phyloP scores from a whole-genome alignment of 2,329 filamentous ascomycete species.

The Coniochaeta pulveracea region DNA sequence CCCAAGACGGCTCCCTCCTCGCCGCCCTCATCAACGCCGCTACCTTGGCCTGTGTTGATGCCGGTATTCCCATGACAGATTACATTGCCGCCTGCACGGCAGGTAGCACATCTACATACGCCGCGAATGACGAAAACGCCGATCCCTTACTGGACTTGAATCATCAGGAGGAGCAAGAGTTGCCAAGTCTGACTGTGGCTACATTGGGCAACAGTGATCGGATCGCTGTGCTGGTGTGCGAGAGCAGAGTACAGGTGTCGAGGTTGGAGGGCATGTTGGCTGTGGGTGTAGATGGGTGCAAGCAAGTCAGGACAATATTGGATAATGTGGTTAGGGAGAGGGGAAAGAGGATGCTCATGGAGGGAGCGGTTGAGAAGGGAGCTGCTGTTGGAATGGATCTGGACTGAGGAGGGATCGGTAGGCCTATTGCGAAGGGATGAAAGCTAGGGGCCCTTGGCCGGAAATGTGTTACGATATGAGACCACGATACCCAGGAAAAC shows the following conservation, averaged over 20 bases:
- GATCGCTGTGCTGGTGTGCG: conserved; percentile 71
- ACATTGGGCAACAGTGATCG: conserved; percentile 65
- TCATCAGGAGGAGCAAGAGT: conserved; percentile 69
- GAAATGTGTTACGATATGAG: background rate
- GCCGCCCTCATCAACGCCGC: conserved; percentile 85
- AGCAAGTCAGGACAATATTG: conserved; percentile 69
- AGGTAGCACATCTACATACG: conserved; percentile 61
- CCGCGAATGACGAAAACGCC: conserved; percentile 52
- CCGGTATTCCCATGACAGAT: conserved; percentile 89
- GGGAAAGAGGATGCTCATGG: conserved; percentile 51
- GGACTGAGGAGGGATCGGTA: conserved; percentile 18
- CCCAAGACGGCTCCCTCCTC: conserved; percentile 80
- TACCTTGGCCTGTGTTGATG: conserved; percentile 85
- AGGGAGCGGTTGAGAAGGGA: conserved; percentile 38
- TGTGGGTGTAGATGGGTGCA: conserved; percentile 85
- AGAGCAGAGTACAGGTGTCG: conserved; percentile 73
- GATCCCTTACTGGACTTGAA: conserved; percentile 77
- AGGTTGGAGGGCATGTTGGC: conserved; percentile 87
- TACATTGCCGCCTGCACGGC: conserved; percentile 84
- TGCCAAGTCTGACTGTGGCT: conserved; percentile 79
- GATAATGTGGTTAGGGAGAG: conserved; percentile 68
- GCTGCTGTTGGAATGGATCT: conserved; percentile 39
- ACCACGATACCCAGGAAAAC: conserved; percentile 5
- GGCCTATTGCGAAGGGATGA: background rate
- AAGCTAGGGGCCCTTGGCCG: too few species aligned